Conservation (phyloP, 2,329 filamentous ascomycete species). For the Penicillium nordicum region DNA sequence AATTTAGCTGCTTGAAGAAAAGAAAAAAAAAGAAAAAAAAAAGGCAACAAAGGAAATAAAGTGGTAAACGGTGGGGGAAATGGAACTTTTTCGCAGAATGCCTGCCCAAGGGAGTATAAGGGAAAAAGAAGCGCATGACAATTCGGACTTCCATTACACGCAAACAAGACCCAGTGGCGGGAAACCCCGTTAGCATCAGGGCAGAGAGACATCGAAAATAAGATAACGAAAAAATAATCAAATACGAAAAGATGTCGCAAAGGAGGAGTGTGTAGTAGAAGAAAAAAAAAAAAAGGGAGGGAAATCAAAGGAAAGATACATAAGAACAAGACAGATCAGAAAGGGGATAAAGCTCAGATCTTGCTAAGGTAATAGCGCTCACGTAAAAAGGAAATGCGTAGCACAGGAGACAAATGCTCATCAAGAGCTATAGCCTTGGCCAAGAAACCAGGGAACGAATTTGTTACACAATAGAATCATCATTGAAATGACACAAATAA, state of each 20-base stretch:
- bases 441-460: constrained; percentile 34
- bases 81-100: constrained; percentile 47
- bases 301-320: constrained; percentile 14
- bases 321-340: constrained; percentile 19
- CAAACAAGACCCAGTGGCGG: constrained; percentile 30
- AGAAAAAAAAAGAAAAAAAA: constrained; percentile 9
- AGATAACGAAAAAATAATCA: constrained; percentile 13
- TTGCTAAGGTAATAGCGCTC: constrained; percentile 41
- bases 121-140: constrained; percentile 31
- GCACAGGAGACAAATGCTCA: constrained; percentile 42
- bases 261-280: neutral
- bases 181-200: constrained; percentile 18
- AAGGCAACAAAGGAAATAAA: constrained; percentile 12
- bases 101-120: constrained; percentile 42
- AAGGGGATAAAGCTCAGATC: constrained; percentile 30
- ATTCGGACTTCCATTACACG: constrained; percentile 41
- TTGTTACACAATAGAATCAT: constrained; percentile 42
- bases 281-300: constrained; percentile 8
- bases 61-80: constrained; percentile 23
- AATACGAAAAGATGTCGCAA: neutral
- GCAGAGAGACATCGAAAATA: constrained; percentile 15
- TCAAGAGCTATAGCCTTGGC: constrained; percentile 43
- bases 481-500: constrained; percentile 41
- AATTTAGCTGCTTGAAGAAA: constrained; percentile 38
- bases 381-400: constrained; percentile 40